Evolutionary conservation across 2,329 filamentous ascomycete species (phyloP).

Genomic region (Paecilomyces dactylethromorphus): DNA sequence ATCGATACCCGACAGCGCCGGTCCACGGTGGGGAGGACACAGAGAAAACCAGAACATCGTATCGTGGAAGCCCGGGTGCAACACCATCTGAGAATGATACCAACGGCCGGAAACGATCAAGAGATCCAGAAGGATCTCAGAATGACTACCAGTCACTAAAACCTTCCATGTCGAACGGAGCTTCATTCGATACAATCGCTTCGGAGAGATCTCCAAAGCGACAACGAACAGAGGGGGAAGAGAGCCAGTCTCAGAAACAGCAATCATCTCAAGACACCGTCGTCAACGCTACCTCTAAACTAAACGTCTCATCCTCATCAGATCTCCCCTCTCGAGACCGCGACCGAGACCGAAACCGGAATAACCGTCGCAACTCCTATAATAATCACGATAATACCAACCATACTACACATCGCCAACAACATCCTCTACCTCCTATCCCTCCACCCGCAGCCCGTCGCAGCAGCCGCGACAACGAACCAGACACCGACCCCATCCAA

Average conservation of each 20-base stretch:
- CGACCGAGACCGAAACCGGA: neutral
- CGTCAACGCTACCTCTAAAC: neutral
- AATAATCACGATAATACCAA: constrained; percentile 1
- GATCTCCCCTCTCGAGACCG: constrained; percentile 1
- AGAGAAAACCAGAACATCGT: constrained; percentile 31
- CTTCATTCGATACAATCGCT: constrained; percentile 8
- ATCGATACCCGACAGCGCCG: constrained; percentile 35
- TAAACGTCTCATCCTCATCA: neutral
- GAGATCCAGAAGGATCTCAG: constrained; percentile 24
- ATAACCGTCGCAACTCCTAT: constrained; percentile 5
- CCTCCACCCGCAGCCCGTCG: constrained; percentile 7
- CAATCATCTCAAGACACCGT: neutral
- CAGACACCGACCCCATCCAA: constrained; percentile 24
- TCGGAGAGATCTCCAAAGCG: constrained; percentile 30
- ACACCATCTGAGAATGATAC: constrained; percentile 6
- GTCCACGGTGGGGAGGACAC: constrained; percentile 24
- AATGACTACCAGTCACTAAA: constrained; percentile 5
- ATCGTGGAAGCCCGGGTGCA: constrained; percentile 20
- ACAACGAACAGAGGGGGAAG: constrained; percentile 18
- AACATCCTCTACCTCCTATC: constrained; percentile 10
- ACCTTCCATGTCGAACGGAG: constrained; percentile 7
- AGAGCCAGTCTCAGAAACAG: neutral
- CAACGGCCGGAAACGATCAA: constrained; percentile 34
- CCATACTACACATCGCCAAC: constrained; percentile 9
- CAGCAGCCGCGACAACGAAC: constrained; percentile 1